Evolutionary conservation across 2,329 filamentous ascomycete species (phyloP), one percentile per base, ranked within the genome.

Genomic region (Hymenoscyphus scutula): DNA sequence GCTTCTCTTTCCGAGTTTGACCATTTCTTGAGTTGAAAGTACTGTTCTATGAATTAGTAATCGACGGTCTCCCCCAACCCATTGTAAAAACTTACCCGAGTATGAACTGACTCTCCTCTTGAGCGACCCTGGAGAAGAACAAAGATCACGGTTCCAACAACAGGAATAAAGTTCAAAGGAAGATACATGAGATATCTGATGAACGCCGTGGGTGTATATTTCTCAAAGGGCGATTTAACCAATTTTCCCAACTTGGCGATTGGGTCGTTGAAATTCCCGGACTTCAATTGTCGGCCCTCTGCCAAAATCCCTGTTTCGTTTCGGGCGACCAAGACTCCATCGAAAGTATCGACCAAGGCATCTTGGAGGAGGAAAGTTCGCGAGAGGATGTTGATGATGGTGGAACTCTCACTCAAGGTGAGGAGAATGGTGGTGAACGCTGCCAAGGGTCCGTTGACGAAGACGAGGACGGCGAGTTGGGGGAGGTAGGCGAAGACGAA

Each of bases 1-100:
- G 87, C 81, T 55, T 85, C 81, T 70, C 81, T 84, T 75, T 91
- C 84, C 11, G 79, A 79, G 30, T 80, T 77, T 53, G 84, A 84
- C 91, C 92, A 96, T 56, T 85, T 84, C 79, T 97, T 98, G 65
- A 98, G 82, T 78, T 96, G 91, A 75, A 97, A 97, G 77, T 97
- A 97, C 77, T 95, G 75, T 3, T 13, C 10, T 25, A 78, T 74
- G 37, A 29, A 37, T 37, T 58, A 41, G 63, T 53, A 60, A 29
- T 25, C 29, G 29, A 34, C 6, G 32, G 7, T 59, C 55, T 56
- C 30, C 37, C 6, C 27, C 58, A 23, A 27, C 13, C 34, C n/a
- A 30, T 15, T 37, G 11, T 32, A 10, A 51, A 23, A 5, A 62
- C 81, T 71, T 77, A 86, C 84, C 58, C 84, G 78, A 45, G 77